phyloP scores from a whole-genome alignment of 352 stramenopile species.

The Phytophthora pini region DNA sequence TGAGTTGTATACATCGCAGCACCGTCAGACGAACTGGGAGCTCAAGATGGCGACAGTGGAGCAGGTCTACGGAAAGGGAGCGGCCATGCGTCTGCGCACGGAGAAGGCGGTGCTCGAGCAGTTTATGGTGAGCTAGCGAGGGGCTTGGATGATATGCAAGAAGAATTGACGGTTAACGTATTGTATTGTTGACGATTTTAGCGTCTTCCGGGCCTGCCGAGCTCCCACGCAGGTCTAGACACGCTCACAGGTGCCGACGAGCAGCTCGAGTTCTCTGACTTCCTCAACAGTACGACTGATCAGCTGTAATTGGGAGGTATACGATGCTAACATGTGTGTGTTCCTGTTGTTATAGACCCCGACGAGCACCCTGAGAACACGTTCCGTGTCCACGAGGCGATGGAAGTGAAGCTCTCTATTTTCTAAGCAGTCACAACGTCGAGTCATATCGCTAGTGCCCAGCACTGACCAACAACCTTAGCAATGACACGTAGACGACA shows the following conservation, averaged over 20 bases:
- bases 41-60: conserved; percentile 90
- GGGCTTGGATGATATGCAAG: neutral
- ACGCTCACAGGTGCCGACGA: conserved; percentile 83
- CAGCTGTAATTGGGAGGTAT: neutral
- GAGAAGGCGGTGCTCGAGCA: conserved; percentile 89
- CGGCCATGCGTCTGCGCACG: conserved; percentile 88
- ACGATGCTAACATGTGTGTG: conserved; percentile 11
- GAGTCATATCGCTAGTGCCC: neutral
- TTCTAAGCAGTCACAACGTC: conserved; percentile 61
- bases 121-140: conserved; percentile 53
- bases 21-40: conserved; percentile 83
- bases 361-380: conserved; percentile 79
- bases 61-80: conserved; percentile 90
- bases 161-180: neutral
- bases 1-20: conserved; percentile 37
- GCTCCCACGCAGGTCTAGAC: conserved; percentile 77
- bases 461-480: conserved; percentile 6
- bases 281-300: conserved; percentile 70
- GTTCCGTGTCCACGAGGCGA: conserved; percentile 88
- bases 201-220: conserved; percentile 85
- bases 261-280: conserved; percentile 82
- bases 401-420: conserved; percentile 91
- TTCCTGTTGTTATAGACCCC: conserved; percentile 52
- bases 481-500: conserved; percentile 27
- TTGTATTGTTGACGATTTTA: conserved; percentile 22